Evolutionary conservation across 164 flowering plant genomes (phyloP).

Genomic region (Chloranthus sessilifolius): DNA sequence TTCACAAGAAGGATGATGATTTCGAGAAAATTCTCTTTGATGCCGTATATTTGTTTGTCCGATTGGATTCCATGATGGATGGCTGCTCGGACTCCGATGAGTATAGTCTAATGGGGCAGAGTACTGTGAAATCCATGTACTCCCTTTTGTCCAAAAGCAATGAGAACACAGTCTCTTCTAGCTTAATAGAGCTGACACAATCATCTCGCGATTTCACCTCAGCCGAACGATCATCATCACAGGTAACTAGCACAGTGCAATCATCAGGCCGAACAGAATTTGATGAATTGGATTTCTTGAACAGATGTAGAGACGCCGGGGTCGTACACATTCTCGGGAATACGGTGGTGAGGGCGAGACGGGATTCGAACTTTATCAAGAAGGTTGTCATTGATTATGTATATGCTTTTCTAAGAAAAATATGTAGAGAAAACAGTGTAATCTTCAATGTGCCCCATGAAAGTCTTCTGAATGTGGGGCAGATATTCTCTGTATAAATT

Average conservation of each 20-base stretch:
- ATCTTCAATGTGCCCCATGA: constrained; percentile 86
- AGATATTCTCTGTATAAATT: constrained; percentile 62
- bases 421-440: constrained; percentile 86
- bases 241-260: constrained; percentile 16
- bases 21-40: constrained; percentile 91
- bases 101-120: constrained; percentile 43
- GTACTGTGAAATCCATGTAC: constrained; percentile 44
- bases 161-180: constrained; percentile 22
- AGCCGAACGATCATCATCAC: constrained; percentile 33
- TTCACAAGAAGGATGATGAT: constrained; percentile 90
- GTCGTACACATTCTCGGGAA: constrained; percentile 95
- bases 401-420: constrained; percentile 86
- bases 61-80: constrained; percentile 93
- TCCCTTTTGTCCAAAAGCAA: constrained; percentile 25
- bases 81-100: constrained; percentile 75
- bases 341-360: constrained; percentile 71
- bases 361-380: constrained; percentile 60
- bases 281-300: constrained; percentile 76
- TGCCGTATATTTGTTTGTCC: constrained; percentile 61
- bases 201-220: constrained; percentile 66
- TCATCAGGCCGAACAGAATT: constrained; percentile 49
- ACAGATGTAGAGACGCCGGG: constrained; percentile 77
- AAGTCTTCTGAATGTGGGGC: constrained; percentile 84
- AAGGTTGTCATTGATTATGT: constrained; percentile 78
- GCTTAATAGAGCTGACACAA: constrained; percentile 31